Percentiles rank a stretch among this genome's conserved stretches.
Conservation (phyloP, 345 rosid species). For the Lumnitzera racemosa region DNA sequence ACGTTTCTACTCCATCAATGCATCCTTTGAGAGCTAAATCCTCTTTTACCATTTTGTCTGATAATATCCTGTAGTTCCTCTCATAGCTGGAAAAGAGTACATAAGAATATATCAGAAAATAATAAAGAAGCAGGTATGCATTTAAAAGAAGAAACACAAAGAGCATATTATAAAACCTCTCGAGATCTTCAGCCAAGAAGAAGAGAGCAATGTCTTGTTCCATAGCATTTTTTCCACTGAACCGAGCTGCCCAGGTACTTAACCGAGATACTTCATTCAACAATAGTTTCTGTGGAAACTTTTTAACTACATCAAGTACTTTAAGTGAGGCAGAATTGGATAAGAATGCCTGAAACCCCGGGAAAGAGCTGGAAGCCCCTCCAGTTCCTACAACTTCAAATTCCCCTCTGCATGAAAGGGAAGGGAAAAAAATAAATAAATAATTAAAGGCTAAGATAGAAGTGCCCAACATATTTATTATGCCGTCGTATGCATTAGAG, state of each 20-base stretch:
- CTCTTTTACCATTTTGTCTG: constrained; percentile 34
- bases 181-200: constrained; percentile 44
- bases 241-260: constrained; percentile 40
- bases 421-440: background rate
- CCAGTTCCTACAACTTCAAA: constrained; percentile 32
- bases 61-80: constrained; percentile 29
- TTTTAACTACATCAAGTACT: constrained; percentile 23
- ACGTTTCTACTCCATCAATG: constrained; percentile 34
- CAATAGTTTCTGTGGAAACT: constrained; percentile 29
- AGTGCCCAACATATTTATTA: background rate
- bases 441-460: background rate
- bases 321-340: constrained; percentile 27
- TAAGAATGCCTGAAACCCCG: constrained; percentile 41
- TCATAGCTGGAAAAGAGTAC: constrained; percentile 30
- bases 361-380: constrained; percentile 10
- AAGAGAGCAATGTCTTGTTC: constrained; percentile 48
- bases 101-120: background rate
- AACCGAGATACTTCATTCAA: constrained; percentile 39
- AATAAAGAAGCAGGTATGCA: background rate
- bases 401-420: constrained; percentile 31
- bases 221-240: constrained; percentile 20
- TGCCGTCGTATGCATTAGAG: background rate
- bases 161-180: constrained; percentile 22
- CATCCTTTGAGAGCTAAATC: constrained; percentile 44
- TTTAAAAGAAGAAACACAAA: constrained; percentile 4